Evolutionary conservation across 768 basidiomycete species (phyloP).

Genomic region (Suillus weaverae): DNA sequence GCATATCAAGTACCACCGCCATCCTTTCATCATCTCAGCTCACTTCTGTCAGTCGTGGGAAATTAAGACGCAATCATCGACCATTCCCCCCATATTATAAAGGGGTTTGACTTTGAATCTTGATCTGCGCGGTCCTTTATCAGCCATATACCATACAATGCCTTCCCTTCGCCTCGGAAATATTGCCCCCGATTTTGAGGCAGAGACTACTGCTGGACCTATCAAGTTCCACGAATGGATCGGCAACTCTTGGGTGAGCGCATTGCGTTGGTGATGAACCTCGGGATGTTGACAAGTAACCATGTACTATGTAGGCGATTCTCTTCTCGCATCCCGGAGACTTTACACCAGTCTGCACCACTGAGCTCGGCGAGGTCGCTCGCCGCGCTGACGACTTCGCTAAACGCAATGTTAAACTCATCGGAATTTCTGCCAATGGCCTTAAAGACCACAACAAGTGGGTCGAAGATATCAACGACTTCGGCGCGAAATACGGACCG

Average conservation of each 20-base stretch:
- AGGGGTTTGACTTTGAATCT: slow-evolving; percentile 6
- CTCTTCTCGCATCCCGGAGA: slow-evolving; percentile 96
- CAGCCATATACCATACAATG: slow-evolving; percentile 27
- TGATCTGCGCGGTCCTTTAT: slow-evolving; percentile 9
- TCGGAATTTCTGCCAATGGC: slow-evolving; percentile 90
- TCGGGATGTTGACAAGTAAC: slow-evolving; percentile 1
- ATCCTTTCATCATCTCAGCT: slow-evolving; percentile 1
- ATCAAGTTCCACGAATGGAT: slow-evolving; percentile 96
- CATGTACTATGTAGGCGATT: slow-evolving; percentile 53
- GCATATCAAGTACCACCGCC: not conserved
- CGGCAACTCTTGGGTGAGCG: slow-evolving; percentile 80
- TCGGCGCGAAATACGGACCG: slow-evolving; percentile 65
- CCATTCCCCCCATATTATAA: slow-evolving; percentile 17
- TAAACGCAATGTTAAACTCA: slow-evolving; percentile 88
- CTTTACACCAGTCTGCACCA: slow-evolving; percentile 94
- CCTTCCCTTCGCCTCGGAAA: slow-evolving; percentile 76
- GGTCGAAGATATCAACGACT: slow-evolving; percentile 86
- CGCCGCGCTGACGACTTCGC: slow-evolving; percentile 82
- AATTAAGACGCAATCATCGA: slow-evolving; percentile 55
- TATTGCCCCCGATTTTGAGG: slow-evolving; percentile 89
- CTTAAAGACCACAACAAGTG: slow-evolving; percentile 83
- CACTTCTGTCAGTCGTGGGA: slow-evolving; percentile 48
- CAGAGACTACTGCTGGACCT: slow-evolving; percentile 80
- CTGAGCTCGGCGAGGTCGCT: slow-evolving; percentile 95
- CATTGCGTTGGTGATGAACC: not conserved